Evolutionary conservation across 257 asterid genomes (phyloP), one percentile per base, ranked within the genome.

Genomic region (Solanum sejunctum): DNA sequence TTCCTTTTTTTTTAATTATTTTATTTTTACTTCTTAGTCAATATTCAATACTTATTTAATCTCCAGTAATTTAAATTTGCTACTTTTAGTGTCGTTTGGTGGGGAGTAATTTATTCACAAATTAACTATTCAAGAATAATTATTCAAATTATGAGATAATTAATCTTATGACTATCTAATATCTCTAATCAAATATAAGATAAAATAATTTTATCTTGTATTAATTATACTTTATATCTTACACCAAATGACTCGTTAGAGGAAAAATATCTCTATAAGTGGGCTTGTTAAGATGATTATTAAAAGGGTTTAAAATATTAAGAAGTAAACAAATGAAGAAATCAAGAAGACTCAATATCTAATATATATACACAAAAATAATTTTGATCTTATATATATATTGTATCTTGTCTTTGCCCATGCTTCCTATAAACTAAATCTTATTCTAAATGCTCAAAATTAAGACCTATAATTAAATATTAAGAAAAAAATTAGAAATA

Each of bases 241-340:
- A 36, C 0, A 4, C 1, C 6, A 36, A 36, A 36, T 0, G 41
- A 36, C 6, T 36, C 41, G 3, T 36, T 36, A 36, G 41, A 36
- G 41, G 4, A 36, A 36, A 36, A 36, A 0, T 4, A 36, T 36
- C 41, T 0, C 1, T 47, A 43, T 12, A 1, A 63, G 5, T 6
- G 2, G 7, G 1, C 5, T 1, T 10, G 39, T 36, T 1, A 58
- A 4, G 1, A 21, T 21, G 11, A 10, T 61, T 5, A 0, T 1
- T 21, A 60, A 61, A 5, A 6, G 7, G 0, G 0, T 61, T 61
- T 6, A 21, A 11, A 21, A 5, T 0, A 23, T 21, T 23, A 5
- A 23, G 7, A 64, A 0, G 0, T 26, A 26, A 12, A 26, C 1
- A 26, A 20, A 26, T 0, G 1, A 8, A 57, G 12, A 57, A 57